phyloP scores from a whole-genome alignment of 441 rosid genomes.

The Pelargonium myrrhifolium region DNA sequence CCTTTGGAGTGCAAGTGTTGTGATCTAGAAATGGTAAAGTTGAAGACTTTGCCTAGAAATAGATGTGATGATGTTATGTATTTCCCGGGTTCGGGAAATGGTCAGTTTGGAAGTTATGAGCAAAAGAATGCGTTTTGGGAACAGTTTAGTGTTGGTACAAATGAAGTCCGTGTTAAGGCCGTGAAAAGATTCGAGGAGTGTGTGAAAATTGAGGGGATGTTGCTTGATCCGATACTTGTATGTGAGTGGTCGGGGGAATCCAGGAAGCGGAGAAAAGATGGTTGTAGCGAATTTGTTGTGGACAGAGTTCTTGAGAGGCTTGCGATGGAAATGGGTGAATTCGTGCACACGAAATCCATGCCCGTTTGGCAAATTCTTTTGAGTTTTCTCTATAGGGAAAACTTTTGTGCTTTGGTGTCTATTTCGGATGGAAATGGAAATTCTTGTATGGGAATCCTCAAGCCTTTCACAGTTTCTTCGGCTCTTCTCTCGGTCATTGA shows the following conservation, averaged over 20 bases:
- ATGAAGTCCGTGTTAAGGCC: constrained; percentile 43
- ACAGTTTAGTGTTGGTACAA: constrained; percentile 29
- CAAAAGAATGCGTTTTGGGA: constrained; percentile 25
- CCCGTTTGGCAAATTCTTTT: constrained; percentile 68
- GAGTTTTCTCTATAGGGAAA: constrained; percentile 63
- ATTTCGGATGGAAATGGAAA: constrained; percentile 39
- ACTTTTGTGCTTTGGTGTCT: constrained; percentile 53
- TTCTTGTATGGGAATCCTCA: constrained; percentile 48
- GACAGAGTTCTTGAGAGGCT: constrained; percentile 50
- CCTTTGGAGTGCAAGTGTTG: constrained; percentile 75
- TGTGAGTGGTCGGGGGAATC: constrained; percentile 27
- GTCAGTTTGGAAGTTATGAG: constrained; percentile 18
- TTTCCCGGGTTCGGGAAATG: constrained; percentile 20
- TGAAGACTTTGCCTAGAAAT: constrained; percentile 17
- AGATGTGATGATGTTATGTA: constrained; percentile 14
- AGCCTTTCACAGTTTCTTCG: constrained; percentile 65
- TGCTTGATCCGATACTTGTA: constrained; percentile 41
- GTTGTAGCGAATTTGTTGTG: constrained; percentile 42
- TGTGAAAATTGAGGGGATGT: constrained; percentile 30
- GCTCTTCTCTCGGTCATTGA: constrained; percentile 43
- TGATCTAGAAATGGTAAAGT: constrained; percentile 47
- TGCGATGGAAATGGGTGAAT: constrained; percentile 42
- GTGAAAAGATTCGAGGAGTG: constrained; percentile 36
- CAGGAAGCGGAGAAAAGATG: constrained; percentile 27
- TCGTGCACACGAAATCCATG: constrained; percentile 28